These are phyloP conservation scores for Eremochloa ophiuroides DNA, from an alignment of 176 grass and related monocot genomes.

Conservation along the genomic window DNA sequence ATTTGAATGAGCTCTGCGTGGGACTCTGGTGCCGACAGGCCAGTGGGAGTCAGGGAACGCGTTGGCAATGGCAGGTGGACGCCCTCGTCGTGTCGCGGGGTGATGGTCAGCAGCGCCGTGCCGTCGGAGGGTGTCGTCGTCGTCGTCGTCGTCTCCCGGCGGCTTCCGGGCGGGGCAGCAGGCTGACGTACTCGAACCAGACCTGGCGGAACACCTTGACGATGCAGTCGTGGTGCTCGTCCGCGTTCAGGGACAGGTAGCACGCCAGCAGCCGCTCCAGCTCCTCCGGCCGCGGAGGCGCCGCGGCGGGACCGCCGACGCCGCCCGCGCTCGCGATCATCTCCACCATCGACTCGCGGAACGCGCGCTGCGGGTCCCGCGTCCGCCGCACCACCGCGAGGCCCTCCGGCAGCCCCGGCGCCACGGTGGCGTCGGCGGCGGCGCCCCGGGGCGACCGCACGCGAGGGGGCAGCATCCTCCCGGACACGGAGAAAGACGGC, in stretches of 20 bases:
- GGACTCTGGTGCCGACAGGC: not conserved
- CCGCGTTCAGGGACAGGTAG: conserved; percentile 78
- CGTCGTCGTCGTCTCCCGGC: not conserved
- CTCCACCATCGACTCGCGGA: conserved; percentile 81
- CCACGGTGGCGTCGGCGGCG: not conserved
- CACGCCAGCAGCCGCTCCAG: conserved; percentile 81
- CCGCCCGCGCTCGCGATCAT: conserved; percentile 53
- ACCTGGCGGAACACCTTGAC: conserved; percentile 84
- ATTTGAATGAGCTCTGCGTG: not conserved
- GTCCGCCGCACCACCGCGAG: conserved; percentile 77
- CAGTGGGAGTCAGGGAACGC: not conserved
- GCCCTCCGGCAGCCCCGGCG: conserved; percentile 31
- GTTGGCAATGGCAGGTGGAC: not conserved
- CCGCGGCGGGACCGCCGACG: not conserved
- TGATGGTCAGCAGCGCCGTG: not conserved
- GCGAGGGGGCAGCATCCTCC: conserved; percentile 9
- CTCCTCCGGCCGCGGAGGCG: conserved; percentile 40
- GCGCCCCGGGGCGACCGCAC: conserved; percentile 31
- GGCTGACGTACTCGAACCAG: conserved; percentile 55
- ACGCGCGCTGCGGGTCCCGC: conserved; percentile 67
- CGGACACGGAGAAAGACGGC: conserved; percentile 38
- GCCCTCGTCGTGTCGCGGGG: not conserved
- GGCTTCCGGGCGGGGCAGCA: not conserved
- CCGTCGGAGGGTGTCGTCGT: not conserved
- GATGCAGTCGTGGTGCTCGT: conserved; percentile 85